These are phyloP conservation scores for Psilocybe subaeruginosa DNA, from an alignment of 768 basidiomycete species.

Conservation along the genomic window DNA sequence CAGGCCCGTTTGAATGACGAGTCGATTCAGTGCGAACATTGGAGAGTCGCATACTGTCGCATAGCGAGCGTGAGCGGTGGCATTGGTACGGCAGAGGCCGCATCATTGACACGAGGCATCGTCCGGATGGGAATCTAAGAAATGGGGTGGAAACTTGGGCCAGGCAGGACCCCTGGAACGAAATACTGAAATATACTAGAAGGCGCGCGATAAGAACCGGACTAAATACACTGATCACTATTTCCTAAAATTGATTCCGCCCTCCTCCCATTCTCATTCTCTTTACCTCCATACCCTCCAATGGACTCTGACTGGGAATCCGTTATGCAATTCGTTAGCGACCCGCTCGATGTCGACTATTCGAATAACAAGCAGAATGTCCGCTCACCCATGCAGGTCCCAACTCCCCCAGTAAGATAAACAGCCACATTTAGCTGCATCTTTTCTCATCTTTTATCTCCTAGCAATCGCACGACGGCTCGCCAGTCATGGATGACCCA, in stretches of 20 bases:
- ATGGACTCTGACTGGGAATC: conserved; percentile 63
- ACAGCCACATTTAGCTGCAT: background rate
- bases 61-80: background rate
- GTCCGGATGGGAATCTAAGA: conserved; percentile 7
- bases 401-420: conserved; percentile 64
- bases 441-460: conserved; percentile 1
- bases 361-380: conserved; percentile 36
- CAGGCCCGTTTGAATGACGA: background rate
- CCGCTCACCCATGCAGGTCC: conserved; percentile 44
- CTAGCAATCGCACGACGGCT: conserved; percentile 51
- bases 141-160: conserved; percentile 9
- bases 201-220: background rate
- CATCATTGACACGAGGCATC: conserved; percentile 7
- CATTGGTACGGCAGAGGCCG: background rate
- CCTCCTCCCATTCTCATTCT: conserved; percentile 1
- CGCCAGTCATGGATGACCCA: conserved; percentile 41
- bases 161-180: conserved; percentile 15
- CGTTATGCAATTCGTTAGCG: conserved; percentile 61
- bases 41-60: no score
- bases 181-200: conserved; percentile 1
- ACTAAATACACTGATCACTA: conserved; percentile 1
- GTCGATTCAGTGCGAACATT: background rate
- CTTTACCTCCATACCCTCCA: conserved; percentile 2
- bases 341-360: conserved; percentile 44
- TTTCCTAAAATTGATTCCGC: conserved; percentile 6